A percentile compares a stretch with the other conserved stretches of the same genome.
Conservation (phyloP, 352 stramenopile genomes). For the Stephanocyclus meneghinianus region DNA sequence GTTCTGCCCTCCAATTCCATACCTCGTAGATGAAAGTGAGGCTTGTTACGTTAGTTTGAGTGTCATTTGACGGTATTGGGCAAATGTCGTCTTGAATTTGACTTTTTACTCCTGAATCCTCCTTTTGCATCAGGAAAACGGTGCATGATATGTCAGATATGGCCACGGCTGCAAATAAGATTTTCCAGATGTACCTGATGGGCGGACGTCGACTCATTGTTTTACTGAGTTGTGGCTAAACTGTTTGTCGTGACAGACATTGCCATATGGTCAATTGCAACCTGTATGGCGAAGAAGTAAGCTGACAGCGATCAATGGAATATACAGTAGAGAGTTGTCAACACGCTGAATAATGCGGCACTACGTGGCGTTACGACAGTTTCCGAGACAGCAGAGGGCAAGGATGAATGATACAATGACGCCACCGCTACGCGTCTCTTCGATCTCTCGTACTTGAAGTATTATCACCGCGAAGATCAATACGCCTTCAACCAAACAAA, state of each 20-base stretch:
- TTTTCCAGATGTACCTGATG: slow-evolving; percentile 38
- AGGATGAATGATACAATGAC: too few species aligned
- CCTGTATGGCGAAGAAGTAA: too few species aligned
- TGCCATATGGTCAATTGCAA: not conserved
- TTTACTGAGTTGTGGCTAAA: not conserved
- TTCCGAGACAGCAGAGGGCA: too few species aligned
- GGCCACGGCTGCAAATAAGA: slow-evolving; percentile 27
- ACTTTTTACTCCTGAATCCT: slow-evolving; percentile 5
- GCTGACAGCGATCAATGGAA: too few species aligned
- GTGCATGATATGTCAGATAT: slow-evolving; percentile 35
- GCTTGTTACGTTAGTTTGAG: slow-evolving; percentile 41
- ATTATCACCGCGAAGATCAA: too few species aligned
- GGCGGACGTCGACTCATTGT: slow-evolving; percentile 6
- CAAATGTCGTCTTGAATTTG: slow-evolving; percentile 11
- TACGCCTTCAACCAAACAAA: too few species aligned
- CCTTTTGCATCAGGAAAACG: slow-evolving; percentile 22
- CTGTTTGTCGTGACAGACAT: not conserved
- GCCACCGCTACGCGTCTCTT: too few species aligned
- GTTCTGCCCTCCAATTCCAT: slow-evolving; percentile 21
- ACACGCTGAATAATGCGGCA: too few species aligned
- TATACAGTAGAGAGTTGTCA: too few species aligned
- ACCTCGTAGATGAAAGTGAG: slow-evolving; percentile 35
- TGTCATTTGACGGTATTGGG: not conserved
- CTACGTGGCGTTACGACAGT: too few species aligned
- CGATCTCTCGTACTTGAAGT: too few species aligned